Conservation (phyloP, 2,329 filamentous ascomycete genomes). For the Trichoderma cornu-damae region DNA sequence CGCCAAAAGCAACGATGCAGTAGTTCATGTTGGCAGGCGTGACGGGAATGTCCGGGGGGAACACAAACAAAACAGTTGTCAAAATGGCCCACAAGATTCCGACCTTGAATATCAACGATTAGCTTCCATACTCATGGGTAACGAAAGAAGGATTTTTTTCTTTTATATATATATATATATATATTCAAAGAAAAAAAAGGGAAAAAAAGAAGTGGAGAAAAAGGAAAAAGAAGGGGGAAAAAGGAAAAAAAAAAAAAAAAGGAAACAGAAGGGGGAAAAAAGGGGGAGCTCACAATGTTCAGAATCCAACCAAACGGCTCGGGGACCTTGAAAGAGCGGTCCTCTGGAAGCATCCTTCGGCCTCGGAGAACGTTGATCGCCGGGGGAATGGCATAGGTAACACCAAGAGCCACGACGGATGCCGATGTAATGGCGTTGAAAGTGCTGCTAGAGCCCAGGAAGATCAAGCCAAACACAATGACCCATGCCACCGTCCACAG, state of each 20-base stretch:
- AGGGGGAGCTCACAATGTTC: conserved; percentile 30
- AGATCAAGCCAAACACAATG: conserved; percentile 64
- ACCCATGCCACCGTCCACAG: conserved; percentile 57
- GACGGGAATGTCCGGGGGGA: conserved; percentile 62
- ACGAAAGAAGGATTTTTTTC: no score
- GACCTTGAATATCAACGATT: conserved; percentile 22
- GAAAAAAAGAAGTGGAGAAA: no score
- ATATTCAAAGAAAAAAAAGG: background rate
- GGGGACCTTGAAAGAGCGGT: conserved; percentile 35
- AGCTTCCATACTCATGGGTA: no score
- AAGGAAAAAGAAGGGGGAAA: no score
- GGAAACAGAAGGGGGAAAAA: no score
- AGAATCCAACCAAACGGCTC: conserved; percentile 34
- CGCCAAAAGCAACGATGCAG: conserved; percentile 44
- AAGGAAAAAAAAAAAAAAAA: no score
- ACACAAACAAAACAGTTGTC: conserved; percentile 71
- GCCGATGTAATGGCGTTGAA: conserved; percentile 70
- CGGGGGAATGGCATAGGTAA: conserved; percentile 72
- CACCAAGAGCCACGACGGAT: conserved; percentile 66
- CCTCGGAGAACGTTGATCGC: conserved; percentile 64
- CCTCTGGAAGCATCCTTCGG: conserved; percentile 58
- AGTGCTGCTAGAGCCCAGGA: conserved; percentile 60
- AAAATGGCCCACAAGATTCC: conserved; percentile 62
- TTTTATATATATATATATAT: background rate
- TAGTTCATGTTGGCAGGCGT: conserved; percentile 64